These are phyloP conservation scores for Penicillium paxilli DNA, from an alignment of 495 filamentous ascomycete genomes.

Conservation along the genomic window DNA sequence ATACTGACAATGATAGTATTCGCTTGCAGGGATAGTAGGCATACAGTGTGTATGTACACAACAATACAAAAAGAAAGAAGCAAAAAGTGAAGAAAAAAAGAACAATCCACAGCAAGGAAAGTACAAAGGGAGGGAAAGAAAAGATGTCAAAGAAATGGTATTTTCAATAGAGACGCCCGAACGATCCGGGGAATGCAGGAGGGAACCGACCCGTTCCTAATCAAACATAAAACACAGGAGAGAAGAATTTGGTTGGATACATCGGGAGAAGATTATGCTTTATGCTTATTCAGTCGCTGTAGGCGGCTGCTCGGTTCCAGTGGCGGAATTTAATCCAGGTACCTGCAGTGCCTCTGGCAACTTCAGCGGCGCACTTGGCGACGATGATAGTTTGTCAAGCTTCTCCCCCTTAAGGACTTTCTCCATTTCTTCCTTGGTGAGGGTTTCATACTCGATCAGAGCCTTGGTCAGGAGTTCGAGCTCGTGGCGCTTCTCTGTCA, in stretches of 20 bases:
- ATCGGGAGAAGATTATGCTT: neutral
- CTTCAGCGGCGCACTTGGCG: conserved; percentile 51
- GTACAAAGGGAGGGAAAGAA: neutral
- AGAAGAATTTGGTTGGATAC: conserved; percentile 5
- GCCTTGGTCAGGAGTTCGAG: conserved; percentile 85
- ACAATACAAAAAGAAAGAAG: conserved; percentile 3
- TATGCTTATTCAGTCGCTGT: conserved; percentile 25
- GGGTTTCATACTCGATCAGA: conserved; percentile 89
- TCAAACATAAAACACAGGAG: conserved; percentile 5
- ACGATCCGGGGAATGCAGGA: conserved; percentile 28
- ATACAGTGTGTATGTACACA: conserved; percentile 10
- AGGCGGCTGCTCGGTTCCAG: conserved; percentile 17
- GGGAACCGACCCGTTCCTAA: neutral
- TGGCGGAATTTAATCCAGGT: conserved; percentile 25
- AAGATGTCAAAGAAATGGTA: conserved; percentile 20
- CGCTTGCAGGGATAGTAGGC: neutral
- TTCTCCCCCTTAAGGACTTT: conserved; percentile 84
- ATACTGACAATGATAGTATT: neutral
- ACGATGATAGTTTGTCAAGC: conserved; percentile 57
- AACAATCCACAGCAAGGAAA: neutral
- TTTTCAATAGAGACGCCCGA: conserved; percentile 33
- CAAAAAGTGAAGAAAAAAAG: neutral
- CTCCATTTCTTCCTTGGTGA: conserved; percentile 84
- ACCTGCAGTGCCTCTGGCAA: conserved; percentile 49
- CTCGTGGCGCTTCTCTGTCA: conserved; percentile 72